Evolutionary conservation across 306 rosid species (phyloP).

Genomic region (Aeschynomene evenia): DNA sequence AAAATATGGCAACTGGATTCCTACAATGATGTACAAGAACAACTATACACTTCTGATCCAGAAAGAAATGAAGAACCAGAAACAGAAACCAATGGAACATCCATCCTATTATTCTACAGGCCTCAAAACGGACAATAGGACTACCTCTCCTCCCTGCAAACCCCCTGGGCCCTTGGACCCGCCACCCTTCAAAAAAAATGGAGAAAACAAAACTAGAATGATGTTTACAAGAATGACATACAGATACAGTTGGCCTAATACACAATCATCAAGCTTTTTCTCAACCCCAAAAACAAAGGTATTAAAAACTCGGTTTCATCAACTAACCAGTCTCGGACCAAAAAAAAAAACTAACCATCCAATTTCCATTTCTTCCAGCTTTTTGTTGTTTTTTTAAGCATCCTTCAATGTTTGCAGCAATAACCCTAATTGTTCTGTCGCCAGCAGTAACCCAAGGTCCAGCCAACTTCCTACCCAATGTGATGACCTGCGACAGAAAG

Average conservation of each 20-base stretch:
- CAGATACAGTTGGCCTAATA: conserved; percentile 32
- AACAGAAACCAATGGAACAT: conserved; percentile 23
- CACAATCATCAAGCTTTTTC: conserved; percentile 33
- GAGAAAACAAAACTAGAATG: conserved; percentile 40
- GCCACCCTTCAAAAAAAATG: neutral
- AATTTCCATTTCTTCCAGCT: conserved; percentile 13
- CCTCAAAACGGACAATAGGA: conserved; percentile 38
- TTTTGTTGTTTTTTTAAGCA: conserved; percentile 6
- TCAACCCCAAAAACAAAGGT: conserved; percentile 16
- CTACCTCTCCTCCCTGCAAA: conserved; percentile 34
- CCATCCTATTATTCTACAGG: conserved; percentile 36
- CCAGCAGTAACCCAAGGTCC: conserved; percentile 14
- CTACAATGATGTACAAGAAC: conserved; percentile 38
- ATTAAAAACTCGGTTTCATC: conserved; percentile 5
- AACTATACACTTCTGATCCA: conserved; percentile 34
- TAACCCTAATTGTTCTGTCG: conserved; percentile 12
- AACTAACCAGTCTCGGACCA: too few species aligned
- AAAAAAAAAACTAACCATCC: conserved; percentile 33
- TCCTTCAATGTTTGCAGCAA: conserved; percentile 20
- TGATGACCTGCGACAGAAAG: conserved; percentile 11
- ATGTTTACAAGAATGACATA: conserved; percentile 41
- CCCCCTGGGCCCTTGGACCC: neutral
- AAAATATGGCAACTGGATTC: conserved; percentile 30
- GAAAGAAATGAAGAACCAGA: neutral
- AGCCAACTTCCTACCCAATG: neutral